Evolutionary conservation across 108 stramenopile genomes (phyloP).

Genomic region (Phaeodactylum tricornutum): DNA sequence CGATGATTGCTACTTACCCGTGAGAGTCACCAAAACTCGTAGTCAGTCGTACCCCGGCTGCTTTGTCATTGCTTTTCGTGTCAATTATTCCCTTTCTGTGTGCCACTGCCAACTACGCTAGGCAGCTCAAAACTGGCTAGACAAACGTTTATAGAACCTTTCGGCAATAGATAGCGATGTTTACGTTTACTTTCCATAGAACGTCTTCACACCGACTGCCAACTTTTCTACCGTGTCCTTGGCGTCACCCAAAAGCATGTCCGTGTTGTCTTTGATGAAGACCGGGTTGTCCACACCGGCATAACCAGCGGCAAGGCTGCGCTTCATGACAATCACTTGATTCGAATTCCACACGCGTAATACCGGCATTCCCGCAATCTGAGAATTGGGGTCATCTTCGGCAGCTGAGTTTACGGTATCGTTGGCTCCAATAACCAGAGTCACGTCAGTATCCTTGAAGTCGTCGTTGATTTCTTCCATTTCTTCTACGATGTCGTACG

Average conservation of each 20-base stretch:
- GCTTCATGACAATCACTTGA: constrained; percentile 99
- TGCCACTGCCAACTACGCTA: too few relatives aligned
- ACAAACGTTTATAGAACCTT: too few relatives aligned
- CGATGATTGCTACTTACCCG: too few relatives aligned
- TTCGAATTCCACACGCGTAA: constrained; percentile 95
- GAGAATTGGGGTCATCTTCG: constrained; percentile 94
- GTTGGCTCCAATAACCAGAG: constrained; percentile 96
- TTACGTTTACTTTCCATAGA: constrained; percentile 20
- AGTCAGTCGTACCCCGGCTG: too few relatives aligned
- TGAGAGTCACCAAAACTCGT: too few relatives aligned
- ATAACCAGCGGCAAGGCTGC: constrained; percentile 94
- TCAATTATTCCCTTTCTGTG: too few relatives aligned
- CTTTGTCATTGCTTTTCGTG: too few relatives aligned
- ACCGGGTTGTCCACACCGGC: constrained; percentile 98
- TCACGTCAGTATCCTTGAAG: constrained; percentile 86
- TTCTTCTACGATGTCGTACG: constrained; percentile 98
- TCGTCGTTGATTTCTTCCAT: constrained; percentile 98
- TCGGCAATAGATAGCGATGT: too few relatives aligned
- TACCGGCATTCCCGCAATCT: constrained; percentile 96
- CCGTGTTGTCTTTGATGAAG: constrained; percentile 96
- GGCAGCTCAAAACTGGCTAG: too few relatives aligned
- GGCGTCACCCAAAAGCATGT: constrained; percentile 95
- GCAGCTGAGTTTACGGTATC: constrained; percentile 78
- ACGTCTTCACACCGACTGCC: constrained; percentile 62
- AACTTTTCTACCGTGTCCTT: constrained; percentile 91